Evolutionary conservation across 2,329 filamentous ascomycete species (phyloP), one percentile per base, ranked within the genome.

Genomic region (Exophiala phaeomuriformis): DNA sequence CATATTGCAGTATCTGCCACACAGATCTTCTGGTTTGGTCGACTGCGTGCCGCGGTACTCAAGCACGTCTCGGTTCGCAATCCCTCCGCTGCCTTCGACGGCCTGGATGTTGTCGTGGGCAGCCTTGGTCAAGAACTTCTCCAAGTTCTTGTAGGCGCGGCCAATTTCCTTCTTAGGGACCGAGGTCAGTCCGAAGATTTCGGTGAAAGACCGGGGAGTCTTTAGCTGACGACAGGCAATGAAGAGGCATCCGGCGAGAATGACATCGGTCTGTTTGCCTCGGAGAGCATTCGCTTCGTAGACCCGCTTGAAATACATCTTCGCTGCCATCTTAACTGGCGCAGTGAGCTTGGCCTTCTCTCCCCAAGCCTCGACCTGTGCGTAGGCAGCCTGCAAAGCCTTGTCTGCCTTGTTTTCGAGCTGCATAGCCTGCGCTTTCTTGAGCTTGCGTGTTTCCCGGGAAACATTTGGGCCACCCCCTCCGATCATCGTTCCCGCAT

Each of bases 161-260:
- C 93, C 93, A 59, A 98, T 95, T 67, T 98, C 94, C 74, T 97
- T 97, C 76, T 97, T 96, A 56, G 86, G 85, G 30, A 98, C 91
- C 63, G 88, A 88, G 5, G 93, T 98, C 68, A 97, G 77, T 57
- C 89, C 85, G 73, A 88, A 94, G 65, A 98, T 93, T 70, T 98
- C 94, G 46, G 87, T 83, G 74, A 98, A 98, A 2, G 90, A 95
- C 61, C 93, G 86, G 3, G 88, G 85, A 31, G 90, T 85, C 57
- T 84, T 82, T 66, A 88, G 86, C 71, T 96, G 89, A 42, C 93
- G 89, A 69, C 91, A 97, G 39, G 93, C 90, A 64, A 98, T 91
- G 76, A 98, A 97, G 71, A 98, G 93, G 72, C 90, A 96, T 4
- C 90, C 90, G 3, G 93, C 93, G 62, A 97, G 91, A 62, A 98